Evolutionary conservation across 192 early-diverging fungal species (phyloP), one percentile per base, ranked within the genome.

Genomic region (Podila epicladia): DNA sequence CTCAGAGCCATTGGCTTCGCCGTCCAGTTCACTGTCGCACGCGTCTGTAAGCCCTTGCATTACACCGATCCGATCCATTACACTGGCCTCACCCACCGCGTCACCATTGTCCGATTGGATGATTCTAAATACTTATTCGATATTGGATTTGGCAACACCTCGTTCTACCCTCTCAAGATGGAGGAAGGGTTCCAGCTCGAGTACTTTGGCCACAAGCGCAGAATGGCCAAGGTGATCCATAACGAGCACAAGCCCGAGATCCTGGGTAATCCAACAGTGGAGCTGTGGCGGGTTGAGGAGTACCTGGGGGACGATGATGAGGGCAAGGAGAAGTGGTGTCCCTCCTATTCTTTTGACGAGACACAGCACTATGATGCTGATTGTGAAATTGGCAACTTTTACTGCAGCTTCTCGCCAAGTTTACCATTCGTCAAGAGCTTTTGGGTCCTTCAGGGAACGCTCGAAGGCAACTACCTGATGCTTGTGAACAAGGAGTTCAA

Each of bases 111-210:
- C 4, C 65, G 60, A 5, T 63, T 74, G 13, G 37, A 64, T 49
- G 65, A 59, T 17, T 11, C 65, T 13, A 74, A 74, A n/a, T 74
- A 74, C 26, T 15, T 68, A 4, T 74, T 67, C 31, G 73, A 74
- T 28, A 68, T 74, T 55, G 73, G 65, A 15, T 74, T 74, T 15
- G 73, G 73, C 12, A 41, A 33, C 19, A 63, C 73, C 4, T 19
- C 65, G 15, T 62, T 68, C 8, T n/a, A 63, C 17, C 73, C 73
- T 9, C 15, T 68, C 24, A 65, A 51, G 31, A 41, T 74, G 19
- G 65, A 74, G 28, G 65, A 68, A 38, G 73, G 73, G 0, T 58
- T 41, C 19, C 31, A 35, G 17, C 9, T 74, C 48, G 73, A 74
- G 24, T 74, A 31, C 48, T 53, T 38, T 29, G 73, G 73, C 9